Conservation (phyloP, 2,329 filamentous ascomycete genomes). For the Phoma sp. region DNA sequence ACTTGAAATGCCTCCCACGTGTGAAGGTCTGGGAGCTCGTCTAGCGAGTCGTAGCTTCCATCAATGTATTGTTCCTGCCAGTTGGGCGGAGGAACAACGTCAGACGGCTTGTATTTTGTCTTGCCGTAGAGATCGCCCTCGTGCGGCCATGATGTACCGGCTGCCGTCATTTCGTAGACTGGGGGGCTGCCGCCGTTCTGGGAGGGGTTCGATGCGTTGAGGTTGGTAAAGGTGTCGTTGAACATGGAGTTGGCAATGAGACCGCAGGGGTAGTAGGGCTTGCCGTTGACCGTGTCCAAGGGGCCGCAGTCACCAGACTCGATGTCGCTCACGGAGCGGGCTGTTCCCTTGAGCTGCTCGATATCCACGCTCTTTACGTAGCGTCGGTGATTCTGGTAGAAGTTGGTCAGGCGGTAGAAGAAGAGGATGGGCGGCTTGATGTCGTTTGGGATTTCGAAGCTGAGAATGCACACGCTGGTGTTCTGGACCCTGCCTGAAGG, state of each 20-base stretch:
- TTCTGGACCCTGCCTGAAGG: constrained; percentile 25
- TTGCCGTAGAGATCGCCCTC: constrained; percentile 80
- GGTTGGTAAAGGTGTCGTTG: constrained; percentile 84
- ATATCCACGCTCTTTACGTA: constrained; percentile 91
- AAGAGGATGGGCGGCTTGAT: constrained; percentile 84
- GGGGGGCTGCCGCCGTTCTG: constrained; percentile 49
- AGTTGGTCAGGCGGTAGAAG: constrained; percentile 96
- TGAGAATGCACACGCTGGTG: constrained; percentile 70
- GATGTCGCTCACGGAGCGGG: constrained; percentile 66
- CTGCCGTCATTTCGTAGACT: constrained; percentile 75
- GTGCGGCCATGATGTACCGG: constrained; percentile 83
- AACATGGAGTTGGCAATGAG: constrained; percentile 96
- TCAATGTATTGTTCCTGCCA: constrained; percentile 76
- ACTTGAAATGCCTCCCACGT: constrained; percentile 88
- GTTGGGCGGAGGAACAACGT: constrained; percentile 84
- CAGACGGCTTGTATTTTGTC: constrained; percentile 67
- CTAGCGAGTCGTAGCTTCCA: constrained; percentile 65
- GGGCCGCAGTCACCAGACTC: constrained; percentile 76
- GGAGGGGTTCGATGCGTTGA: constrained; percentile 64
- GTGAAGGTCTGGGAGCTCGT: constrained; percentile 73
- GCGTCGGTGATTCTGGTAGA: constrained; percentile 97
- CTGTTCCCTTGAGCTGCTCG: constrained; percentile 79
- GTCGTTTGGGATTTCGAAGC: constrained; percentile 79
- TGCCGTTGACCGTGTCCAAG: constrained; percentile 57
- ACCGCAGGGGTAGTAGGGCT: constrained; percentile 91